Evolutionary conservation across 2,329 filamentous ascomycete species (phyloP).

Genomic region (Colletotrichum melonis): DNA sequence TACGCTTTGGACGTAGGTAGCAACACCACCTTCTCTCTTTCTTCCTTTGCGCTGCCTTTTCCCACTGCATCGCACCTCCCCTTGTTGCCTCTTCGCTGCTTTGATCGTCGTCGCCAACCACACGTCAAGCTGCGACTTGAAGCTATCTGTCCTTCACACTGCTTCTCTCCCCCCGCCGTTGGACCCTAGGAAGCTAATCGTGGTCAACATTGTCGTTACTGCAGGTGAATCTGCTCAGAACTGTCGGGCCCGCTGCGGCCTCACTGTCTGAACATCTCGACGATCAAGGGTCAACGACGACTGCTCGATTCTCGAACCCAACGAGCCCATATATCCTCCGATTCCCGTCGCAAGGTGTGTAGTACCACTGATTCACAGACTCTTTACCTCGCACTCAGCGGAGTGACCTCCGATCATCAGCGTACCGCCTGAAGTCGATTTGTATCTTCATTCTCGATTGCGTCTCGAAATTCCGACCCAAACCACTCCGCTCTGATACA

Average conservation of each 20-base stretch:
- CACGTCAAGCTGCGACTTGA: constrained; percentile 11
- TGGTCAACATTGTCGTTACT: constrained; percentile 6
- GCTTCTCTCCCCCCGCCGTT: constrained; percentile 21
- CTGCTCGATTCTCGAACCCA: constrained; percentile 16
- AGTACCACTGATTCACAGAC: neutral
- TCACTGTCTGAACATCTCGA: constrained; percentile 12
- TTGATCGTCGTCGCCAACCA: neutral
- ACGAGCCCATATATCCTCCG: constrained; percentile 22
- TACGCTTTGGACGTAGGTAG: constrained; percentile 2
- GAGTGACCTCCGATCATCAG: neutral
- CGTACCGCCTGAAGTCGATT: neutral
- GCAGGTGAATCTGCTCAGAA: constrained; percentile 20
- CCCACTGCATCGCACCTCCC: neutral
- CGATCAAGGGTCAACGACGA: constrained; percentile 14
- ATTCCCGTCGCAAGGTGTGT: constrained; percentile 34
- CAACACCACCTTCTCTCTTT: neutral
- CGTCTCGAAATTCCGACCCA: neutral
- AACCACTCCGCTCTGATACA: neutral
- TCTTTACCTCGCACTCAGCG: neutral
- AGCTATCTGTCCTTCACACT: constrained; percentile 32
- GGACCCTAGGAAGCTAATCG: constrained; percentile 29
- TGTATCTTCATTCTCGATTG: neutral
- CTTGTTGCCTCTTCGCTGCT: neutral
- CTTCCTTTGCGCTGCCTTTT: neutral
- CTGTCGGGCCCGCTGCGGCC: constrained; percentile 11